Evolutionary conservation across 495 filamentous ascomycete species (phyloP).

Genomic region (Tetracladium setigerum): DNA sequence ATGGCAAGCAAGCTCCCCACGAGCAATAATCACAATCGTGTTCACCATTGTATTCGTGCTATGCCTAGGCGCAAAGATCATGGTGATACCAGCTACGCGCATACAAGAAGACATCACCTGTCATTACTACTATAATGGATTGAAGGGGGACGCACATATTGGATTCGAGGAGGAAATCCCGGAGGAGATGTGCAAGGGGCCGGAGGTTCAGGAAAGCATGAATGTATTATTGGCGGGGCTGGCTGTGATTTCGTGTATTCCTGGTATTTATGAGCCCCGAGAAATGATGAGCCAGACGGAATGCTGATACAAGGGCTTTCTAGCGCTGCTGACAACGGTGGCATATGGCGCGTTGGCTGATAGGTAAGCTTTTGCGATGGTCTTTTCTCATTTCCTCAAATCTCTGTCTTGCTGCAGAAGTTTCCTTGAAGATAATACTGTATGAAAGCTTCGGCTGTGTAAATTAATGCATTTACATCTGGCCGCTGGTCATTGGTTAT

Average conservation of each 20-base stretch:
- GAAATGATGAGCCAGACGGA: slow-evolving; percentile 5
- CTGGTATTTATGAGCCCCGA: slow-evolving; percentile 8
- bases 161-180: slow-evolving; percentile 19
- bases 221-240: slow-evolving; percentile 25
- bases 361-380: slow-evolving; percentile 23
- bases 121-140: slow-evolving; percentile 22
- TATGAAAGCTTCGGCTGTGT: no score
- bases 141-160: slow-evolving; percentile 7
- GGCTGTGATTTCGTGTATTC: slow-evolving; percentile 10
- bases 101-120: slow-evolving; percentile 33
- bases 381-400: no score
- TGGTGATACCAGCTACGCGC: slow-evolving; percentile 17
- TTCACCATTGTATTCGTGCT: slow-evolving; percentile 8
- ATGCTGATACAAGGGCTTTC: slow-evolving; percentile 12
- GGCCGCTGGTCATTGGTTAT: no score
- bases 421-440: no score
- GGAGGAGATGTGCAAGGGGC: slow-evolving; percentile 28
- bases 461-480: no score
- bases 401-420: no score
- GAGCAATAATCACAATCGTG: slow-evolving; percentile 5
- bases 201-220: slow-evolving; percentile 26
- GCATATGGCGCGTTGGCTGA: slow-evolving; percentile 30
- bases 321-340: slow-evolving; percentile 28
- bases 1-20: not conserved
- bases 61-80: slow-evolving; percentile 5